phyloP scores from a whole-genome alignment of 192 early-diverging fungal species.

The Coemansia sp. region DNA sequence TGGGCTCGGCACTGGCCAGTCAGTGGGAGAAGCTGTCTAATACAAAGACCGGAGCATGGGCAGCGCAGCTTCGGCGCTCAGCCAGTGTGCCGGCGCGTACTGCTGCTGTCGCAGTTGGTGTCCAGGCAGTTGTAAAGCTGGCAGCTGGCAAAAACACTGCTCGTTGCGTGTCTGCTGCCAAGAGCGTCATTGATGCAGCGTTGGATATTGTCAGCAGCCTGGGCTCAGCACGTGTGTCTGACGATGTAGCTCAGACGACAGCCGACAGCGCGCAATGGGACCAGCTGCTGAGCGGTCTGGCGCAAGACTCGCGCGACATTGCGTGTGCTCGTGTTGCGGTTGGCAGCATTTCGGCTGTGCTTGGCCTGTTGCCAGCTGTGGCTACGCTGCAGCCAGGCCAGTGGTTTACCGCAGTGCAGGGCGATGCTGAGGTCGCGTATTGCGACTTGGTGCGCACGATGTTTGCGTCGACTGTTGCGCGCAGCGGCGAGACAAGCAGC shows the following conservation, averaged over 20 bases:
- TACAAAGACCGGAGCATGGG: slow-evolving; percentile 11
- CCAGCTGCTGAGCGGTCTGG: slow-evolving; percentile 16
- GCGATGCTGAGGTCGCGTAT: slow-evolving; percentile 9
- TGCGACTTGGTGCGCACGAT: slow-evolving; percentile 18
- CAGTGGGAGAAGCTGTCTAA: slow-evolving; percentile 2
- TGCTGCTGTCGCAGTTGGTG: slow-evolving; percentile 29
- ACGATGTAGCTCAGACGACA: slow-evolving; percentile 5
- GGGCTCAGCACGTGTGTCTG: not conserved
- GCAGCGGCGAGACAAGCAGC: slow-evolving; percentile 9
- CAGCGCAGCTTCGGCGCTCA: slow-evolving; percentile 13
- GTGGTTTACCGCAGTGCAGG: slow-evolving; percentile 22
- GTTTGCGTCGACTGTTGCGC: slow-evolving; percentile 13
- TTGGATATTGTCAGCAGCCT: not conserved
- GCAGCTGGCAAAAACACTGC: slow-evolving; percentile 1
- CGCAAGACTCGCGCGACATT: not conserved
- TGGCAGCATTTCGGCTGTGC: slow-evolving; percentile 15
- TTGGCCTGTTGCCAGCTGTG: slow-evolving; percentile 10
- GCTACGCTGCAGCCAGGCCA: slow-evolving; percentile 11
- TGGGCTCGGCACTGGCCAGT: slow-evolving; percentile 21
- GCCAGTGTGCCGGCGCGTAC: slow-evolving; percentile 2
- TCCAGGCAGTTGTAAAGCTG: slow-evolving; percentile 22
- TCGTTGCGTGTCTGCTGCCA: slow-evolving; percentile 7
- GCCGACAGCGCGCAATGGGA: slow-evolving; percentile 14
- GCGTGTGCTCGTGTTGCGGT: slow-evolving; percentile 11
- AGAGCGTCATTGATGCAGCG: slow-evolving; percentile 16